Conservation (phyloP, 345 rosid species). For the Rhizophora mangle region DNA sequence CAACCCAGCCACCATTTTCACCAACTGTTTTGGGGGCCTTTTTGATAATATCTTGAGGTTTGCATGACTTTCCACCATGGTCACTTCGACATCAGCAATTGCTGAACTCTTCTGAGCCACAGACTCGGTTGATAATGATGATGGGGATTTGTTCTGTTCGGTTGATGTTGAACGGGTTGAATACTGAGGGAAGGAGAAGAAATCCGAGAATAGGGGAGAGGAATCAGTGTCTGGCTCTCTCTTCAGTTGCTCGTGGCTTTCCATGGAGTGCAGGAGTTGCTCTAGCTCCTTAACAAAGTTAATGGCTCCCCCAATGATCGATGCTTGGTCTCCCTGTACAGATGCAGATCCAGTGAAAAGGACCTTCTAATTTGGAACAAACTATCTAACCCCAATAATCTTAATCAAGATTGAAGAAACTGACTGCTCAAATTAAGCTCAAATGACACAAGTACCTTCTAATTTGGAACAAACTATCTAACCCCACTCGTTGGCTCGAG, state of each 20-base stretch:
- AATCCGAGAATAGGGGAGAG: constrained; percentile 40
- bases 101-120: constrained; percentile 15
- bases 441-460: too few species aligned
- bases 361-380: neutral
- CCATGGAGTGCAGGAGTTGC: constrained; percentile 50
- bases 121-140: neutral
- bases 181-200: constrained; percentile 57
- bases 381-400: too few species aligned
- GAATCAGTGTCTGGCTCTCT: neutral
- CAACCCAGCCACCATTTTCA: constrained; percentile 49
- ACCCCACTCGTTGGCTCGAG: too few species aligned
- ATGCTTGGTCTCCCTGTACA: constrained; percentile 69
- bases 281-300: constrained; percentile 70
- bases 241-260: constrained; percentile 34
- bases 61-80: constrained; percentile 52
- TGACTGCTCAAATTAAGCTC: neutral
- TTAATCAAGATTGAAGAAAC: neutral
- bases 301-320: constrained; percentile 71
- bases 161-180: constrained; percentile 15
- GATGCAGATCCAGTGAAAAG: neutral
- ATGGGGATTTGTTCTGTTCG: neutral
- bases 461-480: too few species aligned
- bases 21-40: constrained; percentile 46
- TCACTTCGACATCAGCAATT: constrained; percentile 59
- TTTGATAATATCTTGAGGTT: constrained; percentile 53